These are phyloP conservation scores for Ophiostoma sp. DNA, from an alignment of 2,329 filamentous ascomycete genomes.

Conservation along the genomic window DNA sequence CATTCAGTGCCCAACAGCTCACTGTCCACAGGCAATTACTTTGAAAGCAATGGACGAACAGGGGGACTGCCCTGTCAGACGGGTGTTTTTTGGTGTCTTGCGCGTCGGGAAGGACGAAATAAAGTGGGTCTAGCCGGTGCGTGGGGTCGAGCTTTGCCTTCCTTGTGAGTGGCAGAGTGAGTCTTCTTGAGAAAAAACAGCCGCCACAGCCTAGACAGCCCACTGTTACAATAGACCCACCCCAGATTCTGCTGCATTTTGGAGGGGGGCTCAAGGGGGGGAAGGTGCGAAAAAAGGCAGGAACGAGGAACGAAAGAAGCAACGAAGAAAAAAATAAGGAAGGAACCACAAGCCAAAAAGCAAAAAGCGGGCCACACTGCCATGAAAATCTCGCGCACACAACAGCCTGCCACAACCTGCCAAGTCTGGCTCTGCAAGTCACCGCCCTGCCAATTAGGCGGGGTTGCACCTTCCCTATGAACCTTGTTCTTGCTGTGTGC, in stretches of 20 bases:
- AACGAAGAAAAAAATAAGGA: neutral
- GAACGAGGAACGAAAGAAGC: neutral
- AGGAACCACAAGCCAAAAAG: neutral
- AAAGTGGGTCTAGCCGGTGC: neutral
- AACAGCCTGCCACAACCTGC: neutral
- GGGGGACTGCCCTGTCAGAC: neutral
- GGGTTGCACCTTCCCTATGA: neutral
- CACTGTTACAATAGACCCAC: constrained; percentile 10
- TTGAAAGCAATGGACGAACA: neutral
- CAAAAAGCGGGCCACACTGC: neutral
- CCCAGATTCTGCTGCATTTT: neutral
- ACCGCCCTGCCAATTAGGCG: neutral
- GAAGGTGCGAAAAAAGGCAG: constrained; percentile 1
- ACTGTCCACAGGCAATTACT: neutral
- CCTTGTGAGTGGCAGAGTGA: neutral
- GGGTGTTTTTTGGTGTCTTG: neutral
- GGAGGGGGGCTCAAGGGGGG: neutral
- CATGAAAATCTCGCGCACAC: constrained; percentile 2
- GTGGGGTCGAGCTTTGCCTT: neutral
- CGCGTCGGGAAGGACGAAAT: neutral
- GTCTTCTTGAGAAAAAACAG: neutral
- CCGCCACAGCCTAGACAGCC: constrained; percentile 1
- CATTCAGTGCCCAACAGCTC: neutral
- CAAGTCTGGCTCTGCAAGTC: neutral
- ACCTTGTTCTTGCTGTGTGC: neutral